Conservation (phyloP, 148 eudicot species). For the Oxyria digyna region DNA sequence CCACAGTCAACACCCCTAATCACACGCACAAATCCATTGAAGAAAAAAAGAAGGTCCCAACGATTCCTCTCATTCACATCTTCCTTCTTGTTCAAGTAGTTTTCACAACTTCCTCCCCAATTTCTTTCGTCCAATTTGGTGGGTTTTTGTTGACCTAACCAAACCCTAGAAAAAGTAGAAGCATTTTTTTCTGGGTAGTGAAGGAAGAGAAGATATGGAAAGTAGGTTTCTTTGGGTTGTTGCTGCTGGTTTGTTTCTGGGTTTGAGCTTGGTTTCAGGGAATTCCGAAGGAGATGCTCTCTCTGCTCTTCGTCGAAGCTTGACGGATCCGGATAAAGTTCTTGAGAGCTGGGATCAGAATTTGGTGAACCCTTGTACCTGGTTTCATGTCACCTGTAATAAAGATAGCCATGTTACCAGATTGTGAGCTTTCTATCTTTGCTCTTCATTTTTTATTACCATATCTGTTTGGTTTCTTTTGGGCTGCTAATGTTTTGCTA, state of each 20-base stretch:
- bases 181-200: neutral
- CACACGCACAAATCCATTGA: neutral
- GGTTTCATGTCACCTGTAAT: constrained; percentile 85
- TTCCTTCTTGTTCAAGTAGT: neutral
- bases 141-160: neutral
- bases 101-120: neutral
- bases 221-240: neutral
- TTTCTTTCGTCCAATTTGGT: constrained; percentile 1
- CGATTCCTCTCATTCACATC: neutral
- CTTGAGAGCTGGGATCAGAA: constrained; percentile 80
- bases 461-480: neutral
- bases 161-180: constrained; percentile 6
- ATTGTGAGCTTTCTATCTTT: constrained; percentile 25
- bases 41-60: neutral
- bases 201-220: neutral
- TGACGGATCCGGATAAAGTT: constrained; percentile 66
- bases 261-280: constrained; percentile 8
- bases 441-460: neutral
- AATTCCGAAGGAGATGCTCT: constrained; percentile 67
- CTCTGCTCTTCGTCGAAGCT: constrained; percentile 48
- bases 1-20: neutral
- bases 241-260: neutral
- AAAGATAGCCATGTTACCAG: constrained; percentile 51
- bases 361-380: constrained; percentile 80
- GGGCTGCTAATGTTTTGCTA: neutral